phyloP scores from a whole-genome alignment of 2,329 filamentous ascomycete genomes.

The Aspergillus pseudotamarii region DNA sequence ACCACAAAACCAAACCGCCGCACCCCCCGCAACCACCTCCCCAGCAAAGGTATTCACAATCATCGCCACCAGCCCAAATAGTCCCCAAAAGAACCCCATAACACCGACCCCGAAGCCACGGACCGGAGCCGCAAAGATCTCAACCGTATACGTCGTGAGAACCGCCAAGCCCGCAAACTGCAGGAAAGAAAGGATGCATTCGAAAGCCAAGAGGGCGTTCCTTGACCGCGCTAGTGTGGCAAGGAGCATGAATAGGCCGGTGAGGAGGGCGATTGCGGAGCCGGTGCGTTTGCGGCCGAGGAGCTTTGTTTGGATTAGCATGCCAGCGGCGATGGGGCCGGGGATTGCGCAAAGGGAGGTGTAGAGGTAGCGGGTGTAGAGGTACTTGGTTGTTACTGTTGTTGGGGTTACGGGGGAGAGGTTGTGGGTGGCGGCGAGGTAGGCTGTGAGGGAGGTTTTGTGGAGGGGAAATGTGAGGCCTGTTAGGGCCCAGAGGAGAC shows the following conservation, averaged over 20 bases:
- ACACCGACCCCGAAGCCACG: slow-evolving; percentile 18
- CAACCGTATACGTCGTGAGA: slow-evolving; percentile 21
- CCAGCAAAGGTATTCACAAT: slow-evolving; percentile 18
- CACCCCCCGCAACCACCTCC: slow-evolving; percentile 2
- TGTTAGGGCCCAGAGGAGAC: slow-evolving; percentile 18
- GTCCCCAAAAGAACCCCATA: slow-evolving; percentile 18
- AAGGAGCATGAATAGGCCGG: slow-evolving; percentile 22
- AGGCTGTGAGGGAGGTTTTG: slow-evolving; percentile 20
- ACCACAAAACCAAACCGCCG: slow-evolving; percentile 26
- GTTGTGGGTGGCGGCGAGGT: slow-evolving; percentile 11
- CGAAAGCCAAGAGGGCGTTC: slow-evolving; percentile 16
- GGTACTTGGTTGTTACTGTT: slow-evolving; percentile 15
- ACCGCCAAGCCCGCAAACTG: slow-evolving; percentile 17
- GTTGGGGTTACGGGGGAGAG: slow-evolving; percentile 14
- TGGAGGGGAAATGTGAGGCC: slow-evolving; percentile 23
- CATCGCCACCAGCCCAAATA: slow-evolving; percentile 19
- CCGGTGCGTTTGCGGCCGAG: slow-evolving; percentile 21
- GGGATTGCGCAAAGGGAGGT: slow-evolving; percentile 21
- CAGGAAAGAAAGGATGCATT: slow-evolving; percentile 21
- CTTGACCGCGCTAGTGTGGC: slow-evolving; percentile 14
- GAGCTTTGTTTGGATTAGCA: slow-evolving; percentile 17
- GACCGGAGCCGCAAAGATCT: slow-evolving; percentile 16
- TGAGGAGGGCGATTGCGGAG: slow-evolving; percentile 18
- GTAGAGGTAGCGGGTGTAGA: slow-evolving; percentile 23
- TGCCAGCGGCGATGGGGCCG: slow-evolving; percentile 16